Evolutionary conservation across 225 moss, liverwort and hornwort species (phyloP).

Genomic region (Polytrichum commune): DNA sequence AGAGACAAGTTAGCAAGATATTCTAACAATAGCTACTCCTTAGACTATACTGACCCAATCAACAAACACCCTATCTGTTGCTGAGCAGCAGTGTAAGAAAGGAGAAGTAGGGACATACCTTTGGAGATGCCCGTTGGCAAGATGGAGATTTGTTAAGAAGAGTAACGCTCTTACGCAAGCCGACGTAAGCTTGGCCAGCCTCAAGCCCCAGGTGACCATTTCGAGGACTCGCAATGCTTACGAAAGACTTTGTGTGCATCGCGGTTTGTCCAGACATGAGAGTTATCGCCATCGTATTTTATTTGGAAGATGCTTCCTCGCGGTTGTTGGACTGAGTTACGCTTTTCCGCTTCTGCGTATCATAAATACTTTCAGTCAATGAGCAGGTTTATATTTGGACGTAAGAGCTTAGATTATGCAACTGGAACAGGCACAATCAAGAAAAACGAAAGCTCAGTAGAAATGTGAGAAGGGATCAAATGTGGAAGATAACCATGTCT

Average conservation of each 20-base stretch:
- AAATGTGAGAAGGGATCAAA: too few relatives aligned
- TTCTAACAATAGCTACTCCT: too few relatives aligned
- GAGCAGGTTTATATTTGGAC: background rate
- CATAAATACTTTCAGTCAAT: background rate
- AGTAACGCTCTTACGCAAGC: background rate
- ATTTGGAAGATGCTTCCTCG: background rate
- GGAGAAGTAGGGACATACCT: background rate
- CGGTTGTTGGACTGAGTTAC: background rate
- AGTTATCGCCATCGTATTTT: slow-evolving; percentile 2
- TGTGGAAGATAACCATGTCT: too few relatives aligned
- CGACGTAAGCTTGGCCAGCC: background rate
- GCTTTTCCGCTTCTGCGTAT: background rate
- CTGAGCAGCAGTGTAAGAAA: too few relatives aligned
- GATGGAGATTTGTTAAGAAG: too few relatives aligned
- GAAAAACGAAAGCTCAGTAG: too few relatives aligned
- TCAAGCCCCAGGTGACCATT: background rate
- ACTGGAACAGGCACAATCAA: too few relatives aligned
- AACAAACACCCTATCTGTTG: too few relatives aligned
- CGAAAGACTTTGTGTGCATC: background rate
- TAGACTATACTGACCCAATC: too few relatives aligned
- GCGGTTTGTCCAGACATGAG: background rate
- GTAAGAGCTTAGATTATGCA: too few relatives aligned
- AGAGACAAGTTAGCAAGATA: too few relatives aligned
- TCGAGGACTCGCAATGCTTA: background rate
- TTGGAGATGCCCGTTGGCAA: background rate